Base-by-base conservation (phyloP, 2,329 filamentous ascomycete species). In the Botrytis byssoidea region DNA sequence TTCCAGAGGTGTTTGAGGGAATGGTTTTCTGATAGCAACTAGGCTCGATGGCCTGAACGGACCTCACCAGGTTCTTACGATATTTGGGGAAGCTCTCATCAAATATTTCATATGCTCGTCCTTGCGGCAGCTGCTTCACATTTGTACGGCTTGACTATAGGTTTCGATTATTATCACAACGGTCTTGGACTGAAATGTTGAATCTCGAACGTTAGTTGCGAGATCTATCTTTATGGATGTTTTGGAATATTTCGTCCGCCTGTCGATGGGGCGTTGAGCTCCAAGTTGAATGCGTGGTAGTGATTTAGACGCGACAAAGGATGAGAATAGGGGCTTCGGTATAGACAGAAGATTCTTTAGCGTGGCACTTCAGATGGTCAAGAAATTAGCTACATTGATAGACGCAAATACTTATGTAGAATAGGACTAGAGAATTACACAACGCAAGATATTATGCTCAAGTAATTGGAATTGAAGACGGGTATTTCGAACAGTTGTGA, bases 31-130 rank as follows among this genome's bases (percentile, higher is more conserved):
- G 32, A 51, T 73, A 61, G 74, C 76, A 73, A 78, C 77, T 76
- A 92, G 90, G 86, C 88, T 71, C 91, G 96, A 55, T 90, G 95
- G 83, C 96, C 96, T 0, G 96, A 99, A 84, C 87, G 93, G 74
- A 89, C 87, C 79, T 88, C 85, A 63, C 96, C 95, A 0, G 93
- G 94, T 1, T 85, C 82, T 12, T 98, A 95, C 80, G 96, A 99
- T 83, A 93, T 98, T 70, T 93, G 93, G 88, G 95, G 96, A 55
- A 94, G 91, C 81, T 97, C 94, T 32, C 96, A 99, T 83, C 96
- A 99, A 84, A 92, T 99, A 76, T 99, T 99, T 82, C 96, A 99
- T 84, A 85, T 97, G 57, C 87, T 96, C 76, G 95, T 99, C 42
- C 85, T 98, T 25, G 82, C 94, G 75, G 96, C 96, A 0, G 95